A percentile compares a stretch with the other conserved stretches of the same genome.
These are phyloP conservation scores for Helotiales sp. DNA, from an alignment of 2,329 filamentous ascomycete genomes.

Conservation along the genomic window DNA sequence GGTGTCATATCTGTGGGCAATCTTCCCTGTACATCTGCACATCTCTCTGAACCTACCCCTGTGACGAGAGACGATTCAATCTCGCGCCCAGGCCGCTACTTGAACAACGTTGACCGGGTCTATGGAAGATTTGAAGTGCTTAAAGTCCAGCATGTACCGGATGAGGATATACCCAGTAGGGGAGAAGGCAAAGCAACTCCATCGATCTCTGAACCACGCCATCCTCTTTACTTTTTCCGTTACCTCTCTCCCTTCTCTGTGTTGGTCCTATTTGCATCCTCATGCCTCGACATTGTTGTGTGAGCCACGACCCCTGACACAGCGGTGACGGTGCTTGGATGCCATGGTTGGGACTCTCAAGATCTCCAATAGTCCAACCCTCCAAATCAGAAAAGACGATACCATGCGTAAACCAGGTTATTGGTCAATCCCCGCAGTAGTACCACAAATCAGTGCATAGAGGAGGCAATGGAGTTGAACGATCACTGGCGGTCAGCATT, in stretches of 20 bases:
- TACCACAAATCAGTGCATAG: neutral
- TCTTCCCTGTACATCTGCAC: neutral
- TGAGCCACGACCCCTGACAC: neutral
- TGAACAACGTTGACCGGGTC: neutral
- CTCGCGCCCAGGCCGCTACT: neutral
- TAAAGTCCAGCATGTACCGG: neutral
- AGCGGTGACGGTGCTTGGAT: neutral
- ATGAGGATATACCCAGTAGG: neutral
- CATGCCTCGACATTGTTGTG: neutral
- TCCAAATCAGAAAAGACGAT: neutral
- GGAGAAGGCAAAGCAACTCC: neutral
- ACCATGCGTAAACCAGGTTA: neutral
- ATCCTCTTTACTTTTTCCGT: neutral
- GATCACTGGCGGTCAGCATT: neutral
- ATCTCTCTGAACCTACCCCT: neutral
- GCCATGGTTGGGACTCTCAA: too few relatives aligned
- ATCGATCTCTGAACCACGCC: neutral
- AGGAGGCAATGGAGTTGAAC: neutral
- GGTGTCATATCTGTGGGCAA: neutral
- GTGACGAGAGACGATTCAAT: neutral
- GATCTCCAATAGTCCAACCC: neutral
- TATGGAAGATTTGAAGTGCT: neutral
- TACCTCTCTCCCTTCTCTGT: neutral
- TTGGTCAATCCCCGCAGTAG: neutral
- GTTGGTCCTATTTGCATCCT: neutral